These are phyloP conservation scores for Aureobasidium sp. DNA, from an alignment of 2,329 filamentous ascomycete genomes.

Conservation along the genomic window DNA sequence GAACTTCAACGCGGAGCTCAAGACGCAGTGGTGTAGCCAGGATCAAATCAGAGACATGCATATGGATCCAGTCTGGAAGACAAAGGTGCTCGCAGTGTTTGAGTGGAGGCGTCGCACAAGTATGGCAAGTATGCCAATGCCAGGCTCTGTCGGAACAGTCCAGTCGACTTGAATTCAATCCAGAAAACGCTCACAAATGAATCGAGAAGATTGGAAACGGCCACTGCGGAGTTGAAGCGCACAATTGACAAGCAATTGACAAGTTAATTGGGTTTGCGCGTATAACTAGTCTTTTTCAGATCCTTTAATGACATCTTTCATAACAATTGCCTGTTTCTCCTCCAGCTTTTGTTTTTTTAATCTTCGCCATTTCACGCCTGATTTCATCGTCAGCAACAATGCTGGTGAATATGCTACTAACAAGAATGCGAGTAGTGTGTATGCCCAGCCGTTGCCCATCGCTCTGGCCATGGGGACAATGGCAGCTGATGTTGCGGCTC, in stretches of 20 bases:
- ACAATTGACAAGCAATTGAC: too few species aligned
- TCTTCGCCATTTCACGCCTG: constrained; percentile 26
- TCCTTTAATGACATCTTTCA: not conserved
- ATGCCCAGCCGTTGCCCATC: constrained; percentile 38
- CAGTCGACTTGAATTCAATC: too few species aligned
- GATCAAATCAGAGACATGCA: not conserved
- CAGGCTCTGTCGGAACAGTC: too few species aligned
- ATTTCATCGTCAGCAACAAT: constrained; percentile 22
- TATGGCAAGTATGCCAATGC: too few species aligned
- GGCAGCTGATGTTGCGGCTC: constrained; percentile 36
- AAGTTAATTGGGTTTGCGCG: too few species aligned
- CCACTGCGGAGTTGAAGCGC: too few species aligned
- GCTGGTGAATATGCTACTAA: constrained; percentile 20
- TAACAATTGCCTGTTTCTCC: not conserved
- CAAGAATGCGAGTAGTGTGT: constrained; percentile 31
- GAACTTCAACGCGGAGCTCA: not conserved
- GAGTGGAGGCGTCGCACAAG: too few species aligned
- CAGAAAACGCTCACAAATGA: too few species aligned
- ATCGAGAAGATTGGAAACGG: too few species aligned
- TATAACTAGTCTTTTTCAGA: too few species aligned
- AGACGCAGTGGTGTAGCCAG: not conserved
- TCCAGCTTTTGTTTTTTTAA: constrained; percentile 23
- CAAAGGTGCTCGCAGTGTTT: not conserved
- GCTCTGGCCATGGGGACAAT: constrained; percentile 34
- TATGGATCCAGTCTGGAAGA: constrained; percentile 5